phyloP scores from a whole-genome alignment of 805 yeast genomes.

The Sugiyamaella boreocaroliniensis region DNA sequence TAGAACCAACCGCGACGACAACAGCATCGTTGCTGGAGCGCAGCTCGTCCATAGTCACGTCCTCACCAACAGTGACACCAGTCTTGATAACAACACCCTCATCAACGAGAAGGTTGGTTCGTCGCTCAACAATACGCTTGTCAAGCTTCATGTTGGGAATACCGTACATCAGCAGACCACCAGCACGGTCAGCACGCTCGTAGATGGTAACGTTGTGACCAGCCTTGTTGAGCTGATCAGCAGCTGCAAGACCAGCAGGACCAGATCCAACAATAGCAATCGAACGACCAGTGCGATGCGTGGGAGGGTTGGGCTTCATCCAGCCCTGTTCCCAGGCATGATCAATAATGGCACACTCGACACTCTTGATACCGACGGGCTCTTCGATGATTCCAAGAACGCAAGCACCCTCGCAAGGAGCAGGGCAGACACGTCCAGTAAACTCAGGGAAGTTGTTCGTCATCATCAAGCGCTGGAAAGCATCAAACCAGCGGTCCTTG shows the following conservation, averaged over 20 bases:
- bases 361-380: slow-evolving; percentile 93
- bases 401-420: slow-evolving; percentile 98
- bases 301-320: slow-evolving; percentile 82
- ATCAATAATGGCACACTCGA: slow-evolving; percentile 94
- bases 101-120: slow-evolving; percentile 81
- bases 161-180: slow-evolving; percentile 98
- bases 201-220: slow-evolving; percentile 89
- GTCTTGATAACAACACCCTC: slow-evolving; percentile 82
- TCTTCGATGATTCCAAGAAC: slow-evolving; percentile 88
- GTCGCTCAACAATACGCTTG: slow-evolving; percentile 84
- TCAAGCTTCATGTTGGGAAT: slow-evolving; percentile 98
- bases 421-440: slow-evolving; percentile 97
- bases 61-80: slow-evolving; percentile 79
- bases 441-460: slow-evolving; percentile 98
- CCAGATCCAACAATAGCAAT: slow-evolving; percentile 94
- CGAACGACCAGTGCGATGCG: slow-evolving; percentile 70
- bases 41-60: slow-evolving; percentile 63
- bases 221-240: slow-evolving; percentile 94
- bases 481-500: slow-evolving; percentile 91
- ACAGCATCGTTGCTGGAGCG: slow-evolving; percentile 70
- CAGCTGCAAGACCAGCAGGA: slow-evolving; percentile 94
- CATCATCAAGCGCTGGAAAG: slow-evolving; percentile 83
- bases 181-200: slow-evolving; percentile 92
- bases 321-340: slow-evolving; percentile 95
- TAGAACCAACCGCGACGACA: slow-evolving; percentile 86